Conservation (phyloP, 2,329 filamentous ascomycete species). For the Cladorrhinum sp. region DNA sequence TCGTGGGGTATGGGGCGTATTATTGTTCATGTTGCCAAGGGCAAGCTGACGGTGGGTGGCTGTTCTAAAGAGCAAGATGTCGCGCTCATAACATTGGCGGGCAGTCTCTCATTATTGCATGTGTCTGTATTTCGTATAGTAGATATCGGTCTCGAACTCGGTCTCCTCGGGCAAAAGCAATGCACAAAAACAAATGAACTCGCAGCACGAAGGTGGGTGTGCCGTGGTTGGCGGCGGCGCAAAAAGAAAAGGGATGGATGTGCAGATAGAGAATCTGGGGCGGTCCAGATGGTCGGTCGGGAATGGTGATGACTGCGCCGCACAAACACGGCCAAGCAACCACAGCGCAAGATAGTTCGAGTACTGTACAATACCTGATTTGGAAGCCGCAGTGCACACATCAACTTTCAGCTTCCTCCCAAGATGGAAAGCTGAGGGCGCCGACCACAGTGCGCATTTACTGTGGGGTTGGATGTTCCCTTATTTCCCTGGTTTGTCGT, state of each 20-base stretch:
- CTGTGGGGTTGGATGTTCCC: neutral
- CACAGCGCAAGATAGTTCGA: neutral
- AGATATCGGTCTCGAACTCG: neutral
- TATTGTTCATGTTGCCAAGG: constrained; percentile 26
- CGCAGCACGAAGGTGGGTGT: neutral
- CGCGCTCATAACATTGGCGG: constrained; percentile 4
- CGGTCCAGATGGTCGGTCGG: neutral
- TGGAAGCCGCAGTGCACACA: constrained; percentile 2
- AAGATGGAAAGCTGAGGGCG: constrained; percentile 19
- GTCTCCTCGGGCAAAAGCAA: neutral
- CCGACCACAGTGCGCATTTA: constrained; percentile 8
- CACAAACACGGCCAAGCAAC: neutral
- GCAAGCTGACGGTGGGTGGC: neutral
- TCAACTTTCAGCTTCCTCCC: constrained; percentile 17
- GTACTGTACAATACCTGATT: neutral
- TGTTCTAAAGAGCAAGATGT: neutral
- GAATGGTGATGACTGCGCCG: constrained; percentile 5
- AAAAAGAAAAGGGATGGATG: neutral
- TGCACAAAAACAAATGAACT: neutral
- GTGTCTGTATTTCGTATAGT: neutral
- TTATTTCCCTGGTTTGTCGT: neutral
- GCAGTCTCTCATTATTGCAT: neutral
- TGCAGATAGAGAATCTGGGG: neutral
- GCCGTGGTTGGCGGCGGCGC: neutral
- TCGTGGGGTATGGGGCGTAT: constrained; percentile 29